These are phyloP conservation scores for Microsporum audouinii DNA, from an alignment of 2,329 filamentous ascomycete species.

Conservation along the genomic window DNA sequence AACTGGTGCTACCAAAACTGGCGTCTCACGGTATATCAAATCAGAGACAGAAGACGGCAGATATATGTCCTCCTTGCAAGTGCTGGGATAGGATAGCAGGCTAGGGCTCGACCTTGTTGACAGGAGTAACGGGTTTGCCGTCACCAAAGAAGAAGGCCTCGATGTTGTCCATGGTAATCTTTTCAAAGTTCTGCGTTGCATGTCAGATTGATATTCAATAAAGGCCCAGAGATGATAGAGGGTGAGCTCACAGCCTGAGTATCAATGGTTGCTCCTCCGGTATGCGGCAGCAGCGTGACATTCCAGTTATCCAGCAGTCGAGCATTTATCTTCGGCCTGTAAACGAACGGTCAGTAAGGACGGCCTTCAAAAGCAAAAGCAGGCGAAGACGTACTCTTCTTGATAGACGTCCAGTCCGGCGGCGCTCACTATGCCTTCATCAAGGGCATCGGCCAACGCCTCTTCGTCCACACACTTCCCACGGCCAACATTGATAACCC, in stretches of 20 bases:
- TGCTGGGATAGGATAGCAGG: too few relatives aligned
- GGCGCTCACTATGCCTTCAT: slow-evolving; percentile 52
- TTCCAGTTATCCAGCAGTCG: slow-evolving; percentile 14
- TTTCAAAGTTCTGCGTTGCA: slow-evolving; percentile 12
- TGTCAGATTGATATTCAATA: too few relatives aligned
- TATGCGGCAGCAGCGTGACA: slow-evolving; percentile 14
- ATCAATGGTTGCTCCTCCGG: slow-evolving; percentile 13
- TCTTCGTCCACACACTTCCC: slow-evolving; percentile 64
- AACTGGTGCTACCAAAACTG: too few relatives aligned
- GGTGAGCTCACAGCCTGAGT: slow-evolving; percentile 9
- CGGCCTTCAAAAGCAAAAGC: neutral
- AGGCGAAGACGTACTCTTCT: slow-evolving; percentile 41
- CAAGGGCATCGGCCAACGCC: slow-evolving; percentile 57
- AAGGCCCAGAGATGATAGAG: neutral
- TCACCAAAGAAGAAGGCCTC: slow-evolving; percentile 15
- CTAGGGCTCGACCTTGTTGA: slow-evolving; percentile 10
- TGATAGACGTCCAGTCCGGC: slow-evolving; percentile 66
- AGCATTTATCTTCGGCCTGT: slow-evolving; percentile 13
- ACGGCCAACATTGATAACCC: slow-evolving; percentile 64
- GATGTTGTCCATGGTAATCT: slow-evolving; percentile 15
- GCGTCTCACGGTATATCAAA: too few relatives aligned
- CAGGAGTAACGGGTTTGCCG: slow-evolving; percentile 15
- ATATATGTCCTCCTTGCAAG: neutral
- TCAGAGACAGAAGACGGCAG: too few relatives aligned
- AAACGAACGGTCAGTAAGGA: neutral